Evolutionary conservation across 1,284 basidiomycete species (phyloP).

Genomic region (Ustilago tritici): DNA sequence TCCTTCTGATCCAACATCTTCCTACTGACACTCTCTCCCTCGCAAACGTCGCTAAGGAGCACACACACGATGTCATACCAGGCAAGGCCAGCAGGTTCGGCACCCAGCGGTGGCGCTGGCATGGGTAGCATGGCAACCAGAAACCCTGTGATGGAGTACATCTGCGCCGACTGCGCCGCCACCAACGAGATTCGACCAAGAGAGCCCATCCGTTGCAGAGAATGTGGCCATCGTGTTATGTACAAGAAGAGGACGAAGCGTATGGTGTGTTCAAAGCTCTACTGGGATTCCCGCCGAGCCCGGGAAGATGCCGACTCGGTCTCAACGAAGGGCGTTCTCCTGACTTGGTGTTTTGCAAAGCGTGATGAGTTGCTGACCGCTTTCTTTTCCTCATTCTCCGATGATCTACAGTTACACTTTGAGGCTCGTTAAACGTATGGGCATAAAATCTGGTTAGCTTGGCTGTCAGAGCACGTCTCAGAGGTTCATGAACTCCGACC

Average conservation of each 20-base stretch:
- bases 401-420: constrained; percentile 41
- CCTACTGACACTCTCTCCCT: background rate
- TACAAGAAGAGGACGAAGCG: constrained; percentile 96
- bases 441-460: background rate
- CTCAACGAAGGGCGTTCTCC: background rate
- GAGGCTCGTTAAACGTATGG: constrained; percentile 36
- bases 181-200: constrained; percentile 92
- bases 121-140: constrained; percentile 42
- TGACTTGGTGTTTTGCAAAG: background rate
- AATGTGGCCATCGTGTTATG: constrained; percentile 98
- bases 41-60: background rate
- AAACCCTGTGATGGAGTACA: constrained; percentile 75
- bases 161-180: constrained; percentile 94
- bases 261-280: constrained; percentile 76
- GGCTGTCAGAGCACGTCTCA: background rate
- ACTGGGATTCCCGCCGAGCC: background rate
- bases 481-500: too few species aligned
- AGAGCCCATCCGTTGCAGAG: constrained; percentile 94
- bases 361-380: background rate
- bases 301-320: background rate
- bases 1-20: constrained; percentile 2
- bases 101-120: constrained; percentile 34
- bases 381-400: background rate
- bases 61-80: constrained; percentile 41
- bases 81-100: constrained; percentile 49